Conservation (phyloP, 1,284 basidiomycete species). For the Cutaneotrichosporon daszewskae region DNA sequence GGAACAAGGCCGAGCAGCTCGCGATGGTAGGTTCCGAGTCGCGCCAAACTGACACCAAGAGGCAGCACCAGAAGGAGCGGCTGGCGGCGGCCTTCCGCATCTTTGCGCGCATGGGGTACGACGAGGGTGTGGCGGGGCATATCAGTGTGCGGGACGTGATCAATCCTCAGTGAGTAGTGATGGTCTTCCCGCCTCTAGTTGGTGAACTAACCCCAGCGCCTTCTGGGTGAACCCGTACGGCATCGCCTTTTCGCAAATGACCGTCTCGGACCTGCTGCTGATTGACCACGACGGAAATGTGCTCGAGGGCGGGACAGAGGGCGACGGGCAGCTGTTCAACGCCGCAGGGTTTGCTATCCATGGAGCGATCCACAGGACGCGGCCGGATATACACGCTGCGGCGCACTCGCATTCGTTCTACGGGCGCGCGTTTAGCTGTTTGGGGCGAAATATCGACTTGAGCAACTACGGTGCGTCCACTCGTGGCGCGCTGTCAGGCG, state of each 20-base stretch:
- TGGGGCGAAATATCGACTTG: conserved; percentile 57
- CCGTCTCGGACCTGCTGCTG: conserved; percentile 51
- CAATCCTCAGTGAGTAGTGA: conserved; percentile 46
- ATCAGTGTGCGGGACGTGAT: conserved; percentile 60
- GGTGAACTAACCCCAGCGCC: conserved; percentile 1
- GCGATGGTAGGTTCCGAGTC: neutral
- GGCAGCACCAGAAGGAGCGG: conserved; percentile 54
- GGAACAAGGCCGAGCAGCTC: neutral
- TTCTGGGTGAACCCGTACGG: conserved; percentile 58
- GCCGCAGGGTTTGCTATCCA: conserved; percentile 55
- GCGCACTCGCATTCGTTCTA: conserved; percentile 61
- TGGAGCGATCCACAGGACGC: conserved; percentile 56
- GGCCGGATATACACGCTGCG: conserved; percentile 59
- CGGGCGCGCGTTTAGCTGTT: conserved; percentile 59
- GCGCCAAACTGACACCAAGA: conserved; percentile 28
- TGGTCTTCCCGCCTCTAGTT: neutral
- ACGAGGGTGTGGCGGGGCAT: conserved; percentile 60
- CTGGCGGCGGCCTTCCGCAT: conserved; percentile 43
- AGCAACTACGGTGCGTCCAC: conserved; percentile 48
- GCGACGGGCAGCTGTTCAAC: conserved; percentile 43
- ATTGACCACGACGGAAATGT: conserved; percentile 54
- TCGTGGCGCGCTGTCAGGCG: too few relatives aligned
- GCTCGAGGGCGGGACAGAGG: conserved; percentile 45
- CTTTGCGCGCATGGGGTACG: conserved; percentile 55
- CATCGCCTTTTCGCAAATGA: conserved; percentile 49